Percentiles rank a stretch among this genome's conserved stretches.
Evolutionary conservation across 768 basidiomycete genomes (phyloP).

Genomic region (Phylloporus sp.): DNA sequence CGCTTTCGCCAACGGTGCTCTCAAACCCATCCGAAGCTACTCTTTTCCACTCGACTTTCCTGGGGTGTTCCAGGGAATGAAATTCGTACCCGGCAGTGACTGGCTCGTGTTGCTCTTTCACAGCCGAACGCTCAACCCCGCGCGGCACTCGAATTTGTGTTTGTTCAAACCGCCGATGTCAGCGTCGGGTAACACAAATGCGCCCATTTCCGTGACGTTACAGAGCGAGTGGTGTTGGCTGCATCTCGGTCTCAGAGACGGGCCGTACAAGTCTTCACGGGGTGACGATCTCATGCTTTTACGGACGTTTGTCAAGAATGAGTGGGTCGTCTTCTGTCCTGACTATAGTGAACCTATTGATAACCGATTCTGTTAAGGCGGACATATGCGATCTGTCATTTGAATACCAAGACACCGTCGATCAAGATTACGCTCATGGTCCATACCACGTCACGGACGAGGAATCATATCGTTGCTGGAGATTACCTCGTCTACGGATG

Average conservation of each 20-base stretch:
- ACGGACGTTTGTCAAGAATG: constrained; percentile 25
- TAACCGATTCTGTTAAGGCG: constrained; percentile 2
- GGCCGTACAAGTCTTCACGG: constrained; percentile 30
- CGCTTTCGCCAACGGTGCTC: constrained; percentile 12
- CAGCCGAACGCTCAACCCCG: constrained; percentile 28
- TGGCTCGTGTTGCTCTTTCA: constrained; percentile 32
- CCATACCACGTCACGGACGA: constrained; percentile 21
- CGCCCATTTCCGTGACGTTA: constrained; percentile 19
- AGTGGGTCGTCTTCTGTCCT: constrained; percentile 11
- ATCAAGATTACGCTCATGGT: constrained; percentile 24
- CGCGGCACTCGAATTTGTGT: constrained; percentile 28
- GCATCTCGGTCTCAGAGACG: constrained; percentile 17
- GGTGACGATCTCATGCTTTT: constrained; percentile 28
- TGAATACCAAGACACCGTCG: constrained; percentile 26
- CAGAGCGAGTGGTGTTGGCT: constrained; percentile 31
- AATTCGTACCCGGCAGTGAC: constrained; percentile 27
- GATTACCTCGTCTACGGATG: constrained; percentile 29
- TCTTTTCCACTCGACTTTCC: constrained; percentile 30
- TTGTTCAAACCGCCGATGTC: constrained; percentile 19
- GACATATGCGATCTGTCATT: constrained; percentile 25
- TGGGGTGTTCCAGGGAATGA: constrained; percentile 29
- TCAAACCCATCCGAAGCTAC: constrained; percentile 19
- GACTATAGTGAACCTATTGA: neutral
- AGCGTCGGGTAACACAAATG: neutral
- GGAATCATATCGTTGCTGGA: constrained; percentile 23